These are phyloP conservation scores for Komagataella phaffii DNA, from an alignment of 805 yeast species.

Conservation along the genomic window DNA sequence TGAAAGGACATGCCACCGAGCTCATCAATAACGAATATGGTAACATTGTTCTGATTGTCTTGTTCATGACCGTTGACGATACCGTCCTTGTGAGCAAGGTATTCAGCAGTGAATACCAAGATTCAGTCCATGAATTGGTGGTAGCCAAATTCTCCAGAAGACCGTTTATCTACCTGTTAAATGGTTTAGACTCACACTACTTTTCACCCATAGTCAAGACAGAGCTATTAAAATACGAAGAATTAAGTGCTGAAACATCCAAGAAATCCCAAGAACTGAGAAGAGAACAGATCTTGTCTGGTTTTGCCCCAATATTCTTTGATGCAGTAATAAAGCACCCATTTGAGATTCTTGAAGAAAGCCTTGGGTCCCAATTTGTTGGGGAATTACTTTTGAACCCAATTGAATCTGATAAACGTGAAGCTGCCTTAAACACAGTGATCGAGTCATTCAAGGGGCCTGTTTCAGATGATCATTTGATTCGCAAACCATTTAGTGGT, in stretches of 20 bases:
- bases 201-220: conserved; percentile 59
- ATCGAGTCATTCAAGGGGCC: conserved; percentile 54
- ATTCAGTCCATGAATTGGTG: conserved; percentile 38
- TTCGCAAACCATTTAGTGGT: conserved; percentile 59
- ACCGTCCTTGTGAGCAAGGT: conserved; percentile 73
- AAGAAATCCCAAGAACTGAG: conserved; percentile 76
- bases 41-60: conserved; percentile 61
- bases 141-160: conserved; percentile 73
- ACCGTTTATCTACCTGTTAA: conserved; percentile 71
- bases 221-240: conserved; percentile 46
- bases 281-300: conserved; percentile 51
- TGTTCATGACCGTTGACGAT: conserved; percentile 85
- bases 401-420: conserved; percentile 25
- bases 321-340: conserved; percentile 36
- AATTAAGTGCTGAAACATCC: conserved; percentile 53
- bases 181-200: conserved; percentile 70
- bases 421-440: conserved; percentile 39
- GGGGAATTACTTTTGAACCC: conserved; percentile 60
- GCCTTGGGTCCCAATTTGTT: conserved; percentile 73
- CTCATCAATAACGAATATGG: conserved; percentile 81
- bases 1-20: conserved; percentile 65
- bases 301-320: conserved; percentile 55
- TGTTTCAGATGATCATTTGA: conserved; percentile 48
- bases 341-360: conserved; percentile 44
- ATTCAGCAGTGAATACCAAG: conserved; percentile 45